Conservation (phyloP, 2,329 filamentous ascomycete genomes). For the Aspergillus aculeatinus region DNA sequence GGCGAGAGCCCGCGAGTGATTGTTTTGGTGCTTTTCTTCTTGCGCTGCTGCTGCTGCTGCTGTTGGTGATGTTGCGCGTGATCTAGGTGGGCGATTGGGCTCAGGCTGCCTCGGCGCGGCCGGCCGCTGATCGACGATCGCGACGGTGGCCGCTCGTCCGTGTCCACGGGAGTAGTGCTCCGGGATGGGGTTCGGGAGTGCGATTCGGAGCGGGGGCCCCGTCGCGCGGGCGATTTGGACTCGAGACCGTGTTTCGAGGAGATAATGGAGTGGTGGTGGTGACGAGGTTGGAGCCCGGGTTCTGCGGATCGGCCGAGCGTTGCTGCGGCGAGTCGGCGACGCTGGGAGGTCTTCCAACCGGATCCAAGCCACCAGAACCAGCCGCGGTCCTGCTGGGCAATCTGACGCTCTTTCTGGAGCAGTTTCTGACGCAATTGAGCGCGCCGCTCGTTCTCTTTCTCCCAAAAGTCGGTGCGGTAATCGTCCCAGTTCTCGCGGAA, state of each 20-base stretch:
- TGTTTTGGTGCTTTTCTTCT: conserved; percentile 33
- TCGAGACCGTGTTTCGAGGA: conserved; percentile 29
- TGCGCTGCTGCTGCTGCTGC: conserved; percentile 30
- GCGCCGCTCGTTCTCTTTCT: conserved; percentile 88
- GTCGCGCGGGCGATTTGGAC: conserved; percentile 30
- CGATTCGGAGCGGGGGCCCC: conserved; percentile 39
- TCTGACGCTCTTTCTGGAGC: conserved; percentile 64
- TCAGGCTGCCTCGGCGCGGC: conserved; percentile 37
- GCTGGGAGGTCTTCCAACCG: conserved; percentile 39
- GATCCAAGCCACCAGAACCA: conserved; percentile 84
- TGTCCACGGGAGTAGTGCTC: conserved; percentile 41
- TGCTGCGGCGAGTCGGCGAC: conserved; percentile 30
- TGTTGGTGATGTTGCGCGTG: conserved; percentile 15
- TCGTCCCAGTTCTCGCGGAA: conserved; percentile 98
- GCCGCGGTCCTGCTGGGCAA: conserved; percentile 66
- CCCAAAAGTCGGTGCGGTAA: conserved; percentile 94
- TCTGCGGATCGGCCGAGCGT: conserved; percentile 29
- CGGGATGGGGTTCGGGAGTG: conserved; percentile 45
- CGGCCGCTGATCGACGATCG: conserved; percentile 32
- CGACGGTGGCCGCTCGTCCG: conserved; percentile 38
- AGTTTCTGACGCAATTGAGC: conserved; percentile 70
- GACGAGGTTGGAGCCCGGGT: conserved; percentile 25
- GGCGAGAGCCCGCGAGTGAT: conserved; percentile 34
- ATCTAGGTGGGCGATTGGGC: conserved; percentile 14
- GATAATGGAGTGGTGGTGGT: conserved; percentile 29